phyloP scores from a whole-genome alignment of 495 filamentous ascomycete species.

The Cladorrhinum samala region DNA sequence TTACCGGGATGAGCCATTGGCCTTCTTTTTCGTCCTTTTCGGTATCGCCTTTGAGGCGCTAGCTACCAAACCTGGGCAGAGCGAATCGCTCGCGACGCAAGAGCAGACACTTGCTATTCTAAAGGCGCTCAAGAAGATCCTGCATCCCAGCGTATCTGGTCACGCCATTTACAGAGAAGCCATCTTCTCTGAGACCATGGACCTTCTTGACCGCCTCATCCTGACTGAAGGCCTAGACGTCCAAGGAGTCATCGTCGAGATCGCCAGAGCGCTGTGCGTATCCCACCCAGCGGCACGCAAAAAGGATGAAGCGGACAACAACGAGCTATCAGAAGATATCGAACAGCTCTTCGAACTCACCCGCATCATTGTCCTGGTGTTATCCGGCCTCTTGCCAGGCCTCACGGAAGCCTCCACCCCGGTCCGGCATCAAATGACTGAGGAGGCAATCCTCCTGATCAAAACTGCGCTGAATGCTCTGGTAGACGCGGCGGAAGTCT shows the following conservation, averaged over 20 bases:
- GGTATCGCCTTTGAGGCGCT: slow-evolving; percentile 94
- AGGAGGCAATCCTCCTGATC: slow-evolving; percentile 79
- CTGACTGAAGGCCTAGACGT: slow-evolving; percentile 84
- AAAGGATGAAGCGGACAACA: slow-evolving; percentile 54
- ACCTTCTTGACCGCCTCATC: slow-evolving; percentile 85
- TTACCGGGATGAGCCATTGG: slow-evolving; percentile 94
- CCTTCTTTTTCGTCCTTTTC: slow-evolving; percentile 98
- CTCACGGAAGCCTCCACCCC: slow-evolving; percentile 68
- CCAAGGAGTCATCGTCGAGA: slow-evolving; percentile 89
- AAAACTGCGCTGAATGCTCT: slow-evolving; percentile 75
- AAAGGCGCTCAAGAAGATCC: slow-evolving; percentile 86
- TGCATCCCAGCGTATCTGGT: slow-evolving; percentile 90
- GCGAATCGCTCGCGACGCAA: slow-evolving; percentile 62
- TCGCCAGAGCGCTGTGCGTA: slow-evolving; percentile 81
- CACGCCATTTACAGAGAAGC: slow-evolving; percentile 93
- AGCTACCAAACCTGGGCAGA: slow-evolving; percentile 63
- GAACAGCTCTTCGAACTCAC: slow-evolving; percentile 98
- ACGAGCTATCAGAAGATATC: slow-evolving; percentile 88
- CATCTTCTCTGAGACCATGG: slow-evolving; percentile 96
- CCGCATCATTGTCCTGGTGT: slow-evolving; percentile 86
- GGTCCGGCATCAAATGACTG: slow-evolving; percentile 64
- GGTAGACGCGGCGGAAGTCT: slow-evolving; percentile 89
- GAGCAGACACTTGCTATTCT: slow-evolving; percentile 87
- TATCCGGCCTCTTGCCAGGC: slow-evolving; percentile 81
- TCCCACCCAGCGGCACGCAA: slow-evolving; percentile 82